Conservation (phyloP, 768 basidiomycete species). For the Russula lepida region DNA sequence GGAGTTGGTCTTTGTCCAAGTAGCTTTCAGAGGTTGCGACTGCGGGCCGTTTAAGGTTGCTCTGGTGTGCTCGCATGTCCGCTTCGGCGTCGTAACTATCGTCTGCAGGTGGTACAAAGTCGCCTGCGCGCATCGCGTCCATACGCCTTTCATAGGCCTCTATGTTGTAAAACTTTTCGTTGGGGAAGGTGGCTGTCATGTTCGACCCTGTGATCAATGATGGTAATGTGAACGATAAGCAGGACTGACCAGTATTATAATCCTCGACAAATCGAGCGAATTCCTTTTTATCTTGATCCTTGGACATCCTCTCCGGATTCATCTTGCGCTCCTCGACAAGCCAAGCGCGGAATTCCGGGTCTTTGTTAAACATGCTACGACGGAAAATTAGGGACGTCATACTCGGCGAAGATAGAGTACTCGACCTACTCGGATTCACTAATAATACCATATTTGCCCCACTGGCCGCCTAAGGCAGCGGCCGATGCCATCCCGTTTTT, state of each 20-base stretch:
- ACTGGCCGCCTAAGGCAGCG: constrained; percentile 48
- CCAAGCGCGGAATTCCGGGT: constrained; percentile 85
- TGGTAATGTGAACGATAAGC: not conserved
- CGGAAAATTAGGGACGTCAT: constrained; percentile 2
- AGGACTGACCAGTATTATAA: constrained; percentile 60
- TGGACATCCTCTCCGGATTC: constrained; percentile 82
- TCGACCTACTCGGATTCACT: constrained; percentile 67
- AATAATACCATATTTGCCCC: constrained; percentile 89
- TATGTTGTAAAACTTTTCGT: constrained; percentile 95
- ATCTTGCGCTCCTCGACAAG: constrained; percentile 86
- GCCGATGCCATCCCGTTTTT: constrained; percentile 52
- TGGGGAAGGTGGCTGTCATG: constrained; percentile 71
- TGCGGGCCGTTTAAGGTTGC: constrained; percentile 58
- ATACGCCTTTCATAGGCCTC: constrained; percentile 77
- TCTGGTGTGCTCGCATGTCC: constrained; percentile 71
- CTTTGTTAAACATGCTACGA: constrained; percentile 68
- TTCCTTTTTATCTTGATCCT: constrained; percentile 80
- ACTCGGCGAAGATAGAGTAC: not conserved
- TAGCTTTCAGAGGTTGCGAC: constrained; percentile 68
- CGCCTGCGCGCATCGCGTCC: constrained; percentile 77
- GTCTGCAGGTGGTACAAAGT: constrained; percentile 62
- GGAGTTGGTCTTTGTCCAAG: constrained; percentile 68
- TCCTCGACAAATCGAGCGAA: constrained; percentile 79
- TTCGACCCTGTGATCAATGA: not conserved
- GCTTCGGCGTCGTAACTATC: constrained; percentile 75